Base-by-base conservation (phyloP, 1,139 yeast genomes). In the Geotrichum aggregatum region DNA sequence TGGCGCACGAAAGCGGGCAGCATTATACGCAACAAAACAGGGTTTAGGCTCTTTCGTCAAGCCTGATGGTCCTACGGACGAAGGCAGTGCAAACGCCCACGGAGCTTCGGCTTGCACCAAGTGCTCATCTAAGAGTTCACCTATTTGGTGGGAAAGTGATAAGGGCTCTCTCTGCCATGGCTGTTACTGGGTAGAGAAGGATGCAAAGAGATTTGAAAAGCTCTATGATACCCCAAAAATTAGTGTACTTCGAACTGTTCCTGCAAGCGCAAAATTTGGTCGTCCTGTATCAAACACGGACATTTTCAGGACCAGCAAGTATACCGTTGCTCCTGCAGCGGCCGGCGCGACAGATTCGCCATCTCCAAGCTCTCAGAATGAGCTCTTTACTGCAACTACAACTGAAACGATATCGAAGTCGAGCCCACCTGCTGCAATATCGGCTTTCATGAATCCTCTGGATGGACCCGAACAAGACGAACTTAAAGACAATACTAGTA, bases 1-100 rank as follows among this genome's bases (percentile, higher is more conserved):
- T 5, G 71, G 71, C 3, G 63, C 63, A 7, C 51, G 54, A 56
- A 44, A 54, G 40, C 45, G 55, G 13, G 63, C 67, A 5, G 53
- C 50, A 10, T 42, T 60, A 38, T 52, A 50, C n/a, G 14, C 43
- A 10, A 33, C 28, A 3, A n/a, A 14, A 13, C 28, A 21, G 13
- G 19, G 10, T 18, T 34, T 13, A 14, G 43, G 4, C 18, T 24
- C 22, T 1, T 19, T 31, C 38, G 18, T 3, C 33, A 19, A 16
- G 24, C 16, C 38, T n/a, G 24, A 22, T 33, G n/a, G 21, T 11
- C 14, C 18, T 10, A 26, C 6, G 30, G 35, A 41, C 13, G 10
- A n/a, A n/a, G 11, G 40, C 21, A 13, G 21, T 8, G 22, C 4
- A 10, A 13, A 4, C 22, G 19, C 21, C 44, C 5, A n/a, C 10